Percentiles rank a stretch among this genome's conserved stretches.
Evolutionary conservation across 768 basidiomycete species (phyloP).

Genomic region (Obba rivulosa): DNA sequence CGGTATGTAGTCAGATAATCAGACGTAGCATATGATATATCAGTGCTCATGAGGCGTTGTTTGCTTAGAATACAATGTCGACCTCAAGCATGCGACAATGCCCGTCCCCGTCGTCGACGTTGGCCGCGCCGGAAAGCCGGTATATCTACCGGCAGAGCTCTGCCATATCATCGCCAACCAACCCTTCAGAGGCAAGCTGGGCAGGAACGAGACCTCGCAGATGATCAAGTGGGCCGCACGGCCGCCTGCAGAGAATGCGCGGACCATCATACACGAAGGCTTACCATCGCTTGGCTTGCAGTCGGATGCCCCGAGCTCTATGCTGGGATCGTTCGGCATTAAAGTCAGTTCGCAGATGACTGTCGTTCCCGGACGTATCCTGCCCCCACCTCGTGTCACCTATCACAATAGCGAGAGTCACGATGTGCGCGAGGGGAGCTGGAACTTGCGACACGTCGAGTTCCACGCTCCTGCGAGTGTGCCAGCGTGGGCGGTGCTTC

Average conservation of each 20-base stretch:
- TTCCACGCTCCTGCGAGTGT: slow-evolving; percentile 52
- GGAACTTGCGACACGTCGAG: slow-evolving; percentile 69
- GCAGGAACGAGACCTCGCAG: slow-evolving; percentile 47
- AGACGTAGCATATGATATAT: slow-evolving; percentile 3
- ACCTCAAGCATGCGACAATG: slow-evolving; percentile 25
- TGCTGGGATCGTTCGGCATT: slow-evolving; percentile 52
- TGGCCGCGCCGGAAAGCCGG: slow-evolving; percentile 21
- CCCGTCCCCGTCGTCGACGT: slow-evolving; percentile 28
- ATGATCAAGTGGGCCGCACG: slow-evolving; percentile 69
- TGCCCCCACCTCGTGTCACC: slow-evolving; percentile 49
- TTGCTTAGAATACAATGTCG: slow-evolving; percentile 53
- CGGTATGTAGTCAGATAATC: slow-evolving; percentile 38
- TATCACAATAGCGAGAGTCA: slow-evolving; percentile 45
- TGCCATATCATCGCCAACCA: slow-evolving; percentile 57
- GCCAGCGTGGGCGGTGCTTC: slow-evolving; percentile 58
- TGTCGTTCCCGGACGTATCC: slow-evolving; percentile 57
- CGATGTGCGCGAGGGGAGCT: slow-evolving; percentile 52
- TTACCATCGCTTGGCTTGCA: slow-evolving; percentile 49
- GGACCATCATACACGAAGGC: slow-evolving; percentile 49
- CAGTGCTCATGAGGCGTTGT: slow-evolving; percentile 1
- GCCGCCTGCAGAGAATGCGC: slow-evolving; percentile 50
- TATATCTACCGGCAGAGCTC: slow-evolving; percentile 58
- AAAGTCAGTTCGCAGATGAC: slow-evolving; percentile 51
- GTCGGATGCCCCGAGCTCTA: slow-evolving; percentile 28
- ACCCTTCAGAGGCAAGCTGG: slow-evolving; percentile 53